Percentiles rank a stretch among this genome's conserved stretches.
phyloP scores from a whole-genome alignment of 352 stramenopile species.

The Globisporangium radiosum region DNA sequence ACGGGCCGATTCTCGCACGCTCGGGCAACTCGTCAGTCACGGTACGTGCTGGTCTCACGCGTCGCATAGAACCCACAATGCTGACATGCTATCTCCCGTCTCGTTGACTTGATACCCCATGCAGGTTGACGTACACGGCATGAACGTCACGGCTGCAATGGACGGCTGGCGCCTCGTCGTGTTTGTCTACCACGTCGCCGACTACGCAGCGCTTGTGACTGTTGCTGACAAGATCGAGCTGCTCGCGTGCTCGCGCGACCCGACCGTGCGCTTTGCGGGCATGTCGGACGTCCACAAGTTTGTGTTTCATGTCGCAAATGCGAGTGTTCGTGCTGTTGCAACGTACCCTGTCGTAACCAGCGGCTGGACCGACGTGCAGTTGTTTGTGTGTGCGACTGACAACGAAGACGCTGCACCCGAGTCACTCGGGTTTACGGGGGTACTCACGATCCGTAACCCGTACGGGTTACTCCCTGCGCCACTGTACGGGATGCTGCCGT shows the following conservation, averaged over 20 bases:
- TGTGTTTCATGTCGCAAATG: constrained; percentile 58
- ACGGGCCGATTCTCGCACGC: constrained; percentile 59
- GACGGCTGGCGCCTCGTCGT: constrained; percentile 66
- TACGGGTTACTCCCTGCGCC: constrained; percentile 75
- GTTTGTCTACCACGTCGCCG: constrained; percentile 81
- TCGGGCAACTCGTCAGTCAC: constrained; percentile 57
- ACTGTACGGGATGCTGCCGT: constrained; percentile 82
- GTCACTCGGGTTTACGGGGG: constrained; percentile 53
- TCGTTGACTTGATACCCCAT: background rate
- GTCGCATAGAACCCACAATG: background rate
- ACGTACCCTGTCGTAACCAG: constrained; percentile 53
- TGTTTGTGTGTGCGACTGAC: constrained; percentile 69
- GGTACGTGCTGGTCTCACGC: constrained; percentile 17
- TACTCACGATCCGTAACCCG: constrained; percentile 75
- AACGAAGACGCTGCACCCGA: constrained; percentile 29
- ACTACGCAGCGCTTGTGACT: constrained; percentile 46
- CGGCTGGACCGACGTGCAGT: constrained; percentile 76
- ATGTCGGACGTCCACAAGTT: constrained; percentile 63
- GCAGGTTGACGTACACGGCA: constrained; percentile 55
- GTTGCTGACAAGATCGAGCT: constrained; percentile 71
- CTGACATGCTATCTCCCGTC: background rate
- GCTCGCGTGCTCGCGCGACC: constrained; percentile 50
- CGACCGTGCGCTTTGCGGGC: constrained; percentile 39
- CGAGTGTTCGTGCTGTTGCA: constrained; percentile 35
- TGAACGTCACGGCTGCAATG: constrained; percentile 68